Evolutionary conservation across 2,329 filamentous ascomycete genomes (phyloP).

Genomic region (Aspergillus niger): DNA sequence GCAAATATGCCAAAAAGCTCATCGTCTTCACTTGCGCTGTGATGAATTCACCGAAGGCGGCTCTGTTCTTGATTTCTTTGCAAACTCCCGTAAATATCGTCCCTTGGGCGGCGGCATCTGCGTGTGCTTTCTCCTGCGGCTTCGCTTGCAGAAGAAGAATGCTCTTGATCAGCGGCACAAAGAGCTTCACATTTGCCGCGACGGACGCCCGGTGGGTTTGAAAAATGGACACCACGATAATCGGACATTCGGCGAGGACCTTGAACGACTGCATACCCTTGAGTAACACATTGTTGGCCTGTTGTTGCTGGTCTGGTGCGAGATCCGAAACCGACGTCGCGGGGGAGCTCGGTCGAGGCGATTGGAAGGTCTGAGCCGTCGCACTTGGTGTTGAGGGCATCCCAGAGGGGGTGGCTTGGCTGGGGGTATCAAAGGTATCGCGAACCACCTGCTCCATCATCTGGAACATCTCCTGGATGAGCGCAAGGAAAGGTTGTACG

Average conservation of each 20-base stretch:
- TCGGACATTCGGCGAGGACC: constrained; percentile 94
- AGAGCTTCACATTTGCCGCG: constrained; percentile 80
- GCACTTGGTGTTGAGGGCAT: constrained; percentile 56
- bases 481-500: constrained; percentile 83
- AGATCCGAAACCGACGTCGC: constrained; percentile 79
- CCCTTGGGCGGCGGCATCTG: constrained; percentile 75
- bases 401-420: constrained; percentile 54
- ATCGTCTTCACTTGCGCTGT: constrained; percentile 99
- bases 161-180: constrained; percentile 90
- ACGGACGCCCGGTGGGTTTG: constrained; percentile 85
- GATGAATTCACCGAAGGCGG: constrained; percentile 95
- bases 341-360: constrained; percentile 85
- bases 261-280: constrained; percentile 99
- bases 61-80: constrained; percentile 87
- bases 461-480: constrained; percentile 95
- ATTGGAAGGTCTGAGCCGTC: constrained; percentile 70
- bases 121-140: constrained; percentile 88
- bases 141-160: constrained; percentile 86
- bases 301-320: constrained; percentile 73
- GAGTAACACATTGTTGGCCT: constrained; percentile 75
- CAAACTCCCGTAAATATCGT: constrained; percentile 91
- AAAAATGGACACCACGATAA: constrained; percentile 97
- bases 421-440: constrained; percentile 85
- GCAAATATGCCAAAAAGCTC: constrained; percentile 93
- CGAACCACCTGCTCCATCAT: constrained; percentile 93